Evolutionary conservation across 2,329 filamentous ascomycete species (phyloP).

Genomic region (Pseudogymnoascus verrucosus): DNA sequence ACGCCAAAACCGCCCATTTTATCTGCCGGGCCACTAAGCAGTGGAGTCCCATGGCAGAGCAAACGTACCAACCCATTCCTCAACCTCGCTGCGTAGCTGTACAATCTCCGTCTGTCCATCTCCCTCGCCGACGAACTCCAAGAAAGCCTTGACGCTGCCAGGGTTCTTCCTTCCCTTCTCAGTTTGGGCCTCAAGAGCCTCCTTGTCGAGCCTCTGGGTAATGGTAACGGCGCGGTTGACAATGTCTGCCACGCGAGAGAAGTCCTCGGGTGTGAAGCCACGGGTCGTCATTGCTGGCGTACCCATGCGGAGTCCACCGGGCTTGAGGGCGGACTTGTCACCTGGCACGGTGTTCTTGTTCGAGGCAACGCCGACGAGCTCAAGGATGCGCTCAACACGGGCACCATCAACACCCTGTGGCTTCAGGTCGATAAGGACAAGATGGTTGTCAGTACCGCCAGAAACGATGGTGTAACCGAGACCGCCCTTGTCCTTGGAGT

Average conservation of each 20-base stretch:
- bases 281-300: conserved; percentile 97
- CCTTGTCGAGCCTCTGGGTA: conserved; percentile 66
- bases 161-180: conserved; percentile 59
- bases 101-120: conserved; percentile 63
- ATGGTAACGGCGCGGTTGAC: conserved; percentile 78
- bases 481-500: conserved; percentile 63
- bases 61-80: conserved; percentile 70
- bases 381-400: conserved; percentile 80
- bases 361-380: conserved; percentile 89
- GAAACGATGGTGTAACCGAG: conserved; percentile 84
- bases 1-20: background rate
- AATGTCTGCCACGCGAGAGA: conserved; percentile 75
- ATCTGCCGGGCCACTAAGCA: background rate
- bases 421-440: conserved; percentile 88
- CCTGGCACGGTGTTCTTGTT: conserved; percentile 99
- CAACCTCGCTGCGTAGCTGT: conserved; percentile 65
- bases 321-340: conserved; percentile 86
- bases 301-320: conserved; percentile 87
- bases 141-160: conserved; percentile 57
- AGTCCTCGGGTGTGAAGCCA: conserved; percentile 85
- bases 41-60: conserved; percentile 53
- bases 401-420: conserved; percentile 80
- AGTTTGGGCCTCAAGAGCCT: conserved; percentile 60
- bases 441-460: conserved; percentile 94
- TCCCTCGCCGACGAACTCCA: conserved; percentile 59